Base-by-base conservation (phyloP, 2,329 filamentous ascomycete species). In the Drechslera avenae region DNA sequence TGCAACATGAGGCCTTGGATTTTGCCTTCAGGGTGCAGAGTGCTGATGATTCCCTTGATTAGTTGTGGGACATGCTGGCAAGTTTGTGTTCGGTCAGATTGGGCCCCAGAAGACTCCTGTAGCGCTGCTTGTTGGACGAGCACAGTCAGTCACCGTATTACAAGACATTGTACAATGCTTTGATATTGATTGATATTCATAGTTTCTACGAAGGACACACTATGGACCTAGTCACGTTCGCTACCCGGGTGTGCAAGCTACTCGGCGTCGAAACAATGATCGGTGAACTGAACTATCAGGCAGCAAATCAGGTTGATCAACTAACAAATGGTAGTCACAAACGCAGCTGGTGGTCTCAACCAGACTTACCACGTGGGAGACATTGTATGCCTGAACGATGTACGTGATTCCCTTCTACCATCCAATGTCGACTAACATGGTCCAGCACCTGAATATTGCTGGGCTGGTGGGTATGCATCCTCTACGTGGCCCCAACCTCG, bases 171-270 rank as follows among this genome's bases (percentile, higher is more conserved):
- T 50, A 61, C 21, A 23, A 28, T 10, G 9, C 4, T 13, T 55
- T 68, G 43, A 68, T 39, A 46, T 42, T 13, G 26, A 28, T 10
- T 28, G 10, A 7, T 23, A 2, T 23, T 28, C 18, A 34, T 41
- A 86, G 85, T 71, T 87, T 85, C 73, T 88, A 87, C 66, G 86
- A 88, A 72, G 86, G 86, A 28, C 82, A 88, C 64, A 79, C 80
- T 2, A 85, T 87, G 73, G 78, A 85, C 46, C 75, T 79, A 39
- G 80, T 85, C 31, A 85, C 85, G 19, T 86, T 87, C 62, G 84
- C 85, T 19, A 81, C 85, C 9, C 79, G 86, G 44, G 81, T 88
- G 5, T 84, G 87, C 73, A 86, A 84, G 60, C 68, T 83, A 0
- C 71, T 88, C 8, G 85, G 83, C 18, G 77, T 87, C 16, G 77